Evolutionary conservation across 1,139 yeast genomes (phyloP), one percentile per base, ranked within the genome.

Genomic region (Zhuliangozyma parablackwelliae): DNA sequence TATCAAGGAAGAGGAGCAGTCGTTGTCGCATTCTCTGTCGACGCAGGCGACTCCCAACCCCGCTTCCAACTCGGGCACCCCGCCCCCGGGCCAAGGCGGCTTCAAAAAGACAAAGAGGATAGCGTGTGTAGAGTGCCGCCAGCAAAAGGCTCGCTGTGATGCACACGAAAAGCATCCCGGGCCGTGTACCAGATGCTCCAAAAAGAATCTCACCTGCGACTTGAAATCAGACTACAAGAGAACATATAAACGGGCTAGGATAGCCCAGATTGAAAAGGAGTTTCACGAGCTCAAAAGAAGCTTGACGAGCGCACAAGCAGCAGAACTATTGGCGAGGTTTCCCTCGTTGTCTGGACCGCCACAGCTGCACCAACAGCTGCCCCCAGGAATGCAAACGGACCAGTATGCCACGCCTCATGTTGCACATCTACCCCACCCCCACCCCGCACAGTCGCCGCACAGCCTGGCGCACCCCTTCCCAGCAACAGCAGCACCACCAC

Each of bases 61-160:
- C 26, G 26, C 23, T 9, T 34, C 34, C 24, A 28, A 30, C 21
- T 34, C 36, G 12, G 9, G 36, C 16, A 31, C 45, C 8, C 40
- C 40, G 9, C 32, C 34, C 10, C 35, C 35, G 8, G 42, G 37
- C 5, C 28, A 28, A 10, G 24, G 13, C 26, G 7, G 13, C 5
- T 21, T 46, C 26, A 57, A 57, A 41, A 61, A 52, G 38, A 53
- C 56, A 11, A 82, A 81, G 53, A 73, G 82, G 44, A 80, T 89
- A 57, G 97, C 97, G 0, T 92, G 98, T 65, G 89, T 87, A 2
- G 96, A 90, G 54, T 92, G 98, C 56, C 75, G 98, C 13, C 98
- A 92, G 59, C 98, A 92, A 56, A 92, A 92, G 61, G 59, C 92
- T 21, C 78, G 82, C 47, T 92, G 97, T 61, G 95, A 88, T 57